phyloP scores from a whole-genome alignment of 768 basidiomycete species.

The Boletus rubescentipes region DNA sequence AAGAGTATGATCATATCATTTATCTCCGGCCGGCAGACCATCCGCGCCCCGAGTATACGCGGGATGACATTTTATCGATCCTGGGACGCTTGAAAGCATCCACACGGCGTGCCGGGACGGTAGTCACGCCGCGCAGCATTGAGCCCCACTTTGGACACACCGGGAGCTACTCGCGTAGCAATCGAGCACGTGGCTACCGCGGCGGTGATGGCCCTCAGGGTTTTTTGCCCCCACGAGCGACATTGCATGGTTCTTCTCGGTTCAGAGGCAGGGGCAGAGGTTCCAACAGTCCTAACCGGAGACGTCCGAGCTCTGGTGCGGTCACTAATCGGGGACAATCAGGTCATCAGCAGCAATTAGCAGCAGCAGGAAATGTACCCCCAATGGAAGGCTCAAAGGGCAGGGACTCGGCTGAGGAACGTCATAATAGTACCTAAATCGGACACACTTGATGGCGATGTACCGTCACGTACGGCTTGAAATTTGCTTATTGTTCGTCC shows the following conservation, averaged over 20 bases:
- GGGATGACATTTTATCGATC: constrained; percentile 49
- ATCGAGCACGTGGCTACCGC: constrained; percentile 22
- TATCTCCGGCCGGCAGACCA: constrained; percentile 37
- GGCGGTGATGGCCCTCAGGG: constrained; percentile 18
- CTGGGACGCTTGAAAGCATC: constrained; percentile 46
- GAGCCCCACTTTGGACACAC: constrained; percentile 8
- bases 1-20: constrained; percentile 66
- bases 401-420: constrained; percentile 18
- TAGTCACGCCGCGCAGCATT: constrained; percentile 3
- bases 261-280: constrained; percentile 17
- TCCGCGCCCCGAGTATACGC: constrained; percentile 47
- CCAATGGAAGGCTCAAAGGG: constrained; percentile 28
- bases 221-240: constrained; percentile 10
- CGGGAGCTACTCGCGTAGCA: constrained; percentile 9
- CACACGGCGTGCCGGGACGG: constrained; percentile 18
- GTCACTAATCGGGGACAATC: constrained; percentile 15
- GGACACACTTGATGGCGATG: constrained; percentile 16
- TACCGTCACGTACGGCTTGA: constrained; percentile 21
- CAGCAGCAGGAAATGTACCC: constrained; percentile 8
- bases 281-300: constrained; percentile 17
- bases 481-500: constrained; percentile 20
- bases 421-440: constrained; percentile 24
- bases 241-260: constrained; percentile 14
- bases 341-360: constrained; percentile 19
- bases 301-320: constrained; percentile 12